These are phyloP conservation scores for Orbilia brochopaga DNA, from an alignment of 2,329 filamentous ascomycete genomes.

Conservation along the genomic window DNA sequence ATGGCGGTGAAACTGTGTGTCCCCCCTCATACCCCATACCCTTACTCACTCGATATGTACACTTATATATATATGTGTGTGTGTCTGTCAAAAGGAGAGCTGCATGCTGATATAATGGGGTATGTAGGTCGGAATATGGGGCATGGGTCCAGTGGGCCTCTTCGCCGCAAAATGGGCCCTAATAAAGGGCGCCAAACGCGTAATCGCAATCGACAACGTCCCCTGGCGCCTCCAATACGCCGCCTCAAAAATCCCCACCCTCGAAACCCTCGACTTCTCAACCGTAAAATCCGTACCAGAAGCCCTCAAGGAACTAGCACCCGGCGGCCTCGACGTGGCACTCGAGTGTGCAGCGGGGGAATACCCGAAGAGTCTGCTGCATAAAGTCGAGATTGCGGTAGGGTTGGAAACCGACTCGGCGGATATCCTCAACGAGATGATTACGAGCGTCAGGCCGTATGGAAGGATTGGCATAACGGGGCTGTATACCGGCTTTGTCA, in stretches of 20 bases:
- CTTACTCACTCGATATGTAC: no score
- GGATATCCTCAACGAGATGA: slow-evolving; percentile 80
- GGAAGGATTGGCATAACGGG: slow-evolving; percentile 80
- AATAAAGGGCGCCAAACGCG: slow-evolving; percentile 72
- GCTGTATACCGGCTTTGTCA: slow-evolving; percentile 67
- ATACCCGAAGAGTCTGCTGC: slow-evolving; percentile 68
- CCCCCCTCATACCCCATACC: no score
- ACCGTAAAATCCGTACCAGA: slow-evolving; percentile 70
- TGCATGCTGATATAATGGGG: slow-evolving; percentile 57
- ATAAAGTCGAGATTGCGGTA: slow-evolving; percentile 65
- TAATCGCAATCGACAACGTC: slow-evolving; percentile 80
- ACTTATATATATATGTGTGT: no score
- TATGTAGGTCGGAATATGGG: slow-evolving; percentile 56
- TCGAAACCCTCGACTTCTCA: slow-evolving; percentile 72
- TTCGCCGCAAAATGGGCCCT: slow-evolving; percentile 72
- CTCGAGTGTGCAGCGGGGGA: slow-evolving; percentile 73
- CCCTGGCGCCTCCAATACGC: slow-evolving; percentile 72
- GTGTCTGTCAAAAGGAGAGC: no score
- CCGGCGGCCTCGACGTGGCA: slow-evolving; percentile 74
- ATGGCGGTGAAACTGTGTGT: slow-evolving; percentile 72
- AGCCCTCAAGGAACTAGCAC: slow-evolving; percentile 74
- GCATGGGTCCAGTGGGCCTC: slow-evolving; percentile 83
- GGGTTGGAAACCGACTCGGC: slow-evolving; percentile 84
- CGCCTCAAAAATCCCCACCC: slow-evolving; percentile 68
- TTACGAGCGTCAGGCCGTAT: slow-evolving; percentile 73